These are phyloP conservation scores for Pseudogymnoascus pannorum DNA, from an alignment of 2,329 filamentous ascomycete species.

Conservation along the genomic window DNA sequence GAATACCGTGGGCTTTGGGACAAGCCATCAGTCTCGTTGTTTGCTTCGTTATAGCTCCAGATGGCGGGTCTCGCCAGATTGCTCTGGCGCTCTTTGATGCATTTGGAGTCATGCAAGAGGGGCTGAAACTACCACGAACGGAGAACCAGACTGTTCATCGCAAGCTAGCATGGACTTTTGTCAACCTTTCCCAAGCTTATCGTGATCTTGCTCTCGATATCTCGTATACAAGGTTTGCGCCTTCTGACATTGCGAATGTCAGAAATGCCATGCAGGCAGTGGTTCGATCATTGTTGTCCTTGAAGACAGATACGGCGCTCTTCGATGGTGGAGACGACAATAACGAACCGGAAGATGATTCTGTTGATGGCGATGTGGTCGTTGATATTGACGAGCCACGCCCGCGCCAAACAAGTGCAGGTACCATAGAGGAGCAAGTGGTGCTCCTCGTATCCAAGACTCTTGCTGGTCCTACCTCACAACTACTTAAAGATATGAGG, in stretches of 20 bases:
- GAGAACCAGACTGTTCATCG: slow-evolving; percentile 33
- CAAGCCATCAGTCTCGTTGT: slow-evolving; percentile 45
- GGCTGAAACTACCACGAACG: slow-evolving; percentile 32
- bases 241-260: slow-evolving; percentile 41
- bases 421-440: slow-evolving; percentile 25
- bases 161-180: slow-evolving; percentile 43
- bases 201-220: slow-evolving; percentile 50
- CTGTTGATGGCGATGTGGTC: slow-evolving; percentile 25
- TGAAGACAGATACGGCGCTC: slow-evolving; percentile 42
- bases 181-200: slow-evolving; percentile 48
- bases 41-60: slow-evolving; percentile 43
- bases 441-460: slow-evolving; percentile 27
- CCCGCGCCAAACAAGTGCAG: slow-evolving; percentile 20
- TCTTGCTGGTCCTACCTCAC: slow-evolving; percentile 40
- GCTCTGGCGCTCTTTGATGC: slow-evolving; percentile 41
- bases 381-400: slow-evolving; percentile 30
- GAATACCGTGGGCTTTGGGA: slow-evolving; percentile 48
- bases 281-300: slow-evolving; percentile 44
- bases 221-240: slow-evolving; percentile 46
- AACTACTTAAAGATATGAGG: slow-evolving; percentile 41
- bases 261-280: slow-evolving; percentile 50
- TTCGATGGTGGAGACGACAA: slow-evolving; percentile 30
- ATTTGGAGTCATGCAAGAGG: slow-evolving; percentile 39
- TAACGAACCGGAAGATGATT: neutral
- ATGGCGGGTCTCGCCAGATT: slow-evolving; percentile 47